These are phyloP conservation scores for Solanum sitiens DNA, from an alignment of 257 asterid genomes.

Conservation along the genomic window DNA sequence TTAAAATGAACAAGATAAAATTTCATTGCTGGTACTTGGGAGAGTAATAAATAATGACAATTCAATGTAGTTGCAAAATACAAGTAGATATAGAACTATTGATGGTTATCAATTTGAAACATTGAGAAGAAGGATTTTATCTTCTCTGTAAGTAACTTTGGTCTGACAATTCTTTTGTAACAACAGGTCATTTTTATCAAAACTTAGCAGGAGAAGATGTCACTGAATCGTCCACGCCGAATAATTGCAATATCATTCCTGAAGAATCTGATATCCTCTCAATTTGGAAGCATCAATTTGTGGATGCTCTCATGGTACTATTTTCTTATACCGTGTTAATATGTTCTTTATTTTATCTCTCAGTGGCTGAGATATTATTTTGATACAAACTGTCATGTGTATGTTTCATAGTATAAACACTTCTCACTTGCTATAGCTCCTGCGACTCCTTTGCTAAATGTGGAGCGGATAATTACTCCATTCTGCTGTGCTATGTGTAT, in stretches of 20 bases:
- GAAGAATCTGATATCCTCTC: conserved; percentile 25
- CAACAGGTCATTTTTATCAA: conserved; percentile 29
- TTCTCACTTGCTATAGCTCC: not conserved
- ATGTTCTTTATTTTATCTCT: not conserved
- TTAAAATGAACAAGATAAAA: not conserved
- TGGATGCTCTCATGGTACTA: conserved; percentile 53
- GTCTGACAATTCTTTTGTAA: not conserved
- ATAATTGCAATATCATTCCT: conserved; percentile 10
- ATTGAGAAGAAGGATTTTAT: not conserved
- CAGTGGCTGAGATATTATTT: not conserved
- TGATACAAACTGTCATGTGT: not conserved
- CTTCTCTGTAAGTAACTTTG: not conserved
- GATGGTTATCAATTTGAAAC: not conserved
- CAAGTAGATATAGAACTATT: not conserved
- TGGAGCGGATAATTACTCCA: not conserved
- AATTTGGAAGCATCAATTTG: conserved; percentile 75
- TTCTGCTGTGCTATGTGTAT: not conserved
- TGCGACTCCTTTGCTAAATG: not conserved
- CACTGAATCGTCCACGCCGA: conserved; percentile 26
- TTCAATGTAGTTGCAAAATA: not conserved
- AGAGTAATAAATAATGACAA: not conserved
- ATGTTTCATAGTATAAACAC: not conserved
- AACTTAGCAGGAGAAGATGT: conserved; percentile 28
- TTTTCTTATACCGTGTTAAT: not conserved
- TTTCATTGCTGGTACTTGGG: not conserved